These are phyloP conservation scores for Mycena vulgaris DNA, from an alignment of 768 basidiomycete genomes.

Conservation along the genomic window DNA sequence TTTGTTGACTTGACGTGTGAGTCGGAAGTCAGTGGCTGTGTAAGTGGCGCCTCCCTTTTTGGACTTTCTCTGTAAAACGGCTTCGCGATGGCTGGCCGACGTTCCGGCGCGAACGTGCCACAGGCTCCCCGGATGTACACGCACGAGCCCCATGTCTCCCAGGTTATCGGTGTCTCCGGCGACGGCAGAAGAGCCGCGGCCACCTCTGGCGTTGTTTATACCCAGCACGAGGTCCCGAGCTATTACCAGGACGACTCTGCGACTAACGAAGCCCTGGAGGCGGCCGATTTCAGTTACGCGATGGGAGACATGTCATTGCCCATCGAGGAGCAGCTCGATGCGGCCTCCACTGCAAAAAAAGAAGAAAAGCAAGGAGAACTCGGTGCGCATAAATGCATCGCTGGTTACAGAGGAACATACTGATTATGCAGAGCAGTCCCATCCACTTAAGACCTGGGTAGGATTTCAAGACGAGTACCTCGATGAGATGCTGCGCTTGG, in stretches of 20 bases:
- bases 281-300: neutral
- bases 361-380: neutral
- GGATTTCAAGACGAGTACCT: constrained; percentile 2
- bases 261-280: constrained; percentile 1
- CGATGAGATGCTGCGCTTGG: constrained; percentile 7
- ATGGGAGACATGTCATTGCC: neutral
- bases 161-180: no score
- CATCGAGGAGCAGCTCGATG: neutral
- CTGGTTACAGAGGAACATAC: neutral
- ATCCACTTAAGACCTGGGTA: neutral
- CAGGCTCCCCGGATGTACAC: no score
- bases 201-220: no score
- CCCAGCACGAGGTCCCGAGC: neutral
- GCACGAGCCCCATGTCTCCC: no score
- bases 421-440: neutral
- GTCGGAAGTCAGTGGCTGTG: neutral
- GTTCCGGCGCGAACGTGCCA: no score
- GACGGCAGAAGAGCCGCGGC: no score
- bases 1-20: neutral
- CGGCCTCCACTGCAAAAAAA: neutral
- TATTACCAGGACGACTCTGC: neutral
- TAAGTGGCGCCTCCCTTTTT: neutral
- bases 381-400: neutral
- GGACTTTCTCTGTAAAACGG: neutral
- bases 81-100: neutral